Conservation (phyloP, 2,329 filamentous ascomycete genomes). For the Cordyceps fumosorosea region DNA sequence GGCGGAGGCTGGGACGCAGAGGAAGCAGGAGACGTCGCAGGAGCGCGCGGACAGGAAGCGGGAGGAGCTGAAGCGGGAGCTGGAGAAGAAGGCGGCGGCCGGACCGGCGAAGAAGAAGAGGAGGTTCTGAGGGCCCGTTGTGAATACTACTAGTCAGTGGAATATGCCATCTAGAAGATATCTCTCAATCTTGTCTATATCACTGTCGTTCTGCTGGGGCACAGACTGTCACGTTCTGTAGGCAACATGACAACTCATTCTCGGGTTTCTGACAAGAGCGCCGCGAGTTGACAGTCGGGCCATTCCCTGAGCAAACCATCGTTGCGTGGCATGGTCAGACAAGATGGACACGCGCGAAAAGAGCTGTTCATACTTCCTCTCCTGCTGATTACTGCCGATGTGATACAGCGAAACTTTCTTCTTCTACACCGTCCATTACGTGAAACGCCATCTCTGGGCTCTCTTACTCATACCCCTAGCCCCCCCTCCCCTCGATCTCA, state of each 20-base stretch:
- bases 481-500: not conserved
- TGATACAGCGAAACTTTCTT: not conserved
- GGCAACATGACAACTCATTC: not conserved
- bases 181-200: not conserved
- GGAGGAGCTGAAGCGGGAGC: constrained; percentile 43
- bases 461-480: not conserved
- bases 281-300: not conserved
- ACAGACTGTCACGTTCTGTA: not conserved
- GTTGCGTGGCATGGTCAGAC: not conserved
- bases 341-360: not conserved
- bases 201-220: not conserved
- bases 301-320: not conserved
- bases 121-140: constrained; percentile 34
- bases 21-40: constrained; percentile 35
- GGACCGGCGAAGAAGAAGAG: constrained; percentile 51
- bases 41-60: constrained; percentile 44
- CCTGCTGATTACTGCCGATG: not conserved
- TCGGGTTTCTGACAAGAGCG: not conserved
- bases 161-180: not conserved
- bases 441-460: not conserved
- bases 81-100: constrained; percentile 47
- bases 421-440: not conserved
- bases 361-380: not conserved
- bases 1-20: constrained; percentile 23
- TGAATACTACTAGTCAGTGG: too few species aligned